Conservation (phyloP, 192 early-diverging fungal genomes). For the Coemansia sp. region DNA sequence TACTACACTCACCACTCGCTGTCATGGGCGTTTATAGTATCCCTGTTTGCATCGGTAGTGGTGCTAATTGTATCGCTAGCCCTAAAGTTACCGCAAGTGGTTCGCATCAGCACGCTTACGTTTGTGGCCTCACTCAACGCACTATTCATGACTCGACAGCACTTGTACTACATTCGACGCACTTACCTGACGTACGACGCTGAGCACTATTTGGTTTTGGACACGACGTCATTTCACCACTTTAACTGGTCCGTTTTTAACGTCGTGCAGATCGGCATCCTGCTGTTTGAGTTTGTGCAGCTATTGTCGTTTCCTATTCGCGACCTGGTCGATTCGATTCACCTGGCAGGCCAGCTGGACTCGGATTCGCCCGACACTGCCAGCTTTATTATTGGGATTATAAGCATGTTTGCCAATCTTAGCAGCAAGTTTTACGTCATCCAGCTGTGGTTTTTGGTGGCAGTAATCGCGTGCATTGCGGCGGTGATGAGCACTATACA, state of each 20-base stretch:
- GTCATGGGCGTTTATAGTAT: slow-evolving; percentile 56
- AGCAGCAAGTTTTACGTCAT: slow-evolving; percentile 55
- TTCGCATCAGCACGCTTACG: slow-evolving; percentile 50
- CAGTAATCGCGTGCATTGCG: slow-evolving; percentile 40
- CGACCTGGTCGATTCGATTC: slow-evolving; percentile 65
- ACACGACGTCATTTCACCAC: slow-evolving; percentile 45
- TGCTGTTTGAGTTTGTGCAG: slow-evolving; percentile 80
- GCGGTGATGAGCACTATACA: slow-evolving; percentile 41
- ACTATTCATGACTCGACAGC: slow-evolving; percentile 59
- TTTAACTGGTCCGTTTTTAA: slow-evolving; percentile 65
- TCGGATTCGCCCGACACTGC: slow-evolving; percentile 30
- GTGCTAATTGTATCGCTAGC: slow-evolving; percentile 37
- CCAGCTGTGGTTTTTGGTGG: slow-evolving; percentile 57
- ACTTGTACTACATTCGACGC: slow-evolving; percentile 58
- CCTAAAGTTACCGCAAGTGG: slow-evolving; percentile 35
- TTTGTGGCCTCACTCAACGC: slow-evolving; percentile 52
- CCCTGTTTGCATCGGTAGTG: slow-evolving; percentile 32
- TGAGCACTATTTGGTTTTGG: slow-evolving; percentile 51
- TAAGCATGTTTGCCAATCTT: slow-evolving; percentile 57
- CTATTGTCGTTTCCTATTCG: slow-evolving; percentile 77
- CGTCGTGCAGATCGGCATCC: slow-evolving; percentile 70
- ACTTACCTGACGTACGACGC: slow-evolving; percentile 52
- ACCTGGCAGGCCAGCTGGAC: slow-evolving; percentile 24
- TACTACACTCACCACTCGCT: slow-evolving; percentile 56
- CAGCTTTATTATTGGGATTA: slow-evolving; percentile 53